Evolutionary conservation across 2,329 filamentous ascomycete genomes (phyloP), one percentile per base, ranked within the genome.

Genomic region (Microcyclosporella mali): DNA sequence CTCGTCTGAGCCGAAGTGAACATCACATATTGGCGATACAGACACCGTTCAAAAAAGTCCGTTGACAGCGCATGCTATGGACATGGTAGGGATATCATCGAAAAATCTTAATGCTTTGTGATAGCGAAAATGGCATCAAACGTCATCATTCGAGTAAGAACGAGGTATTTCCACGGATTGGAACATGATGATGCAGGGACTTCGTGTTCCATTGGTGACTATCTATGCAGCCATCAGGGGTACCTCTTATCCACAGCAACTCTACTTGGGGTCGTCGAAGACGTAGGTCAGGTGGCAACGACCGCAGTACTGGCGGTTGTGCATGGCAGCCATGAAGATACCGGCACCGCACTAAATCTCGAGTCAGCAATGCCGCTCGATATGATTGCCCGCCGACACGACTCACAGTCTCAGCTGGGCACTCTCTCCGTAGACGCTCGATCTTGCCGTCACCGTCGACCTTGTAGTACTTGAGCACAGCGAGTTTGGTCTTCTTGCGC

Each of bases 381-480:
- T 9, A 10, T 14, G 15, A 16, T 37, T 16, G 18, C n/a, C 10
- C 25, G 16, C 19, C 7, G 3, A 16, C 30, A 43, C 60, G 75
- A 25, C 85, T 76, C 73, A 92, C 87, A 67, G 84, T 87, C 62
- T 89, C 84, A 69, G 80, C 75, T 60, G 94, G 92, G 80, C 92
- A 98, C 82, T 98, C 94, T 74, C 92, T 83, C 70, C 94, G 83
- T 61, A 98, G 84, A 69, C 92, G 92, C 85, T 98, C 92, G 66
- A 98, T 97, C 85, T 97, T 97, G 75, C 94, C 92, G 67, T 98
- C 92, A 65, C 86, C 88, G 74, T 97, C 92, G 65, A 98, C 92
- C 87, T 98, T 98, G 87, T 98, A 98, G 87, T 98, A 98, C 85
- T 98, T 98, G 74, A 98, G 89, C 63, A 98, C 90, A 67, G 92